A percentile compares a stretch with the other conserved stretches of the same genome.
Conservation (phyloP, 352 stramenopile species). For the Phytophthora citrophthora region DNA sequence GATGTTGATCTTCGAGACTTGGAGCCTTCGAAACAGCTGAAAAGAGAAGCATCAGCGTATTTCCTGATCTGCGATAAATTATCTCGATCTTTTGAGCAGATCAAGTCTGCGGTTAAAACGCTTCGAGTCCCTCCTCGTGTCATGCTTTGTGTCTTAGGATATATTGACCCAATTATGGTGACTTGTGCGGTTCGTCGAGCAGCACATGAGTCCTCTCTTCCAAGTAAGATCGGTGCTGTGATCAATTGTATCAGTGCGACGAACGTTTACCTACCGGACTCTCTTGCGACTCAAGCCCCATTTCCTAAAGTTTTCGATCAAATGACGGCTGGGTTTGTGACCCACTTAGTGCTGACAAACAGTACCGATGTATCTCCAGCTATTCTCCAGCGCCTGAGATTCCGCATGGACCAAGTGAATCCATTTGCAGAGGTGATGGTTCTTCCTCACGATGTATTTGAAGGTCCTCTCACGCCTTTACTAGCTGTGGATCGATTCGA, state of each 20-base stretch:
- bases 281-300: conserved; percentile 35
- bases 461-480: conserved; percentile 59
- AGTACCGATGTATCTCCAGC: conserved; percentile 45
- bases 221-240: conserved; percentile 53
- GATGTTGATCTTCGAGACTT: conserved; percentile 45
- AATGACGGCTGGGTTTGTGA: conserved; percentile 65
- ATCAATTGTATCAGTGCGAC: conserved; percentile 60
- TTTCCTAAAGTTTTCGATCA: conserved; percentile 79
- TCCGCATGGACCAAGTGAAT: conserved; percentile 70
- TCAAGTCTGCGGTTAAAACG: conserved; percentile 23
- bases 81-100: conserved; percentile 15
- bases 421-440: conserved; percentile 77
- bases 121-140: conserved; percentile 45
- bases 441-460: conserved; percentile 67
- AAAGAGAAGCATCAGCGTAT: conserved; percentile 36
- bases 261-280: conserved; percentile 64
- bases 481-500: conserved; percentile 67
- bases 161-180: conserved; percentile 62
- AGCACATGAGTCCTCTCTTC: conserved; percentile 13
- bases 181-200: conserved; percentile 44
- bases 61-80: conserved; percentile 34
- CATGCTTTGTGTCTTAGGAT: conserved; percentile 61
- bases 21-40: conserved; percentile 21
- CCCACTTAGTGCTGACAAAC: conserved; percentile 68
- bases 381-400: conserved; percentile 60